Evolutionary conservation across 2,329 filamentous ascomycete genomes (phyloP), one percentile per base, ranked within the genome.

Genomic region (Fusarium solani-melongenae): DNA sequence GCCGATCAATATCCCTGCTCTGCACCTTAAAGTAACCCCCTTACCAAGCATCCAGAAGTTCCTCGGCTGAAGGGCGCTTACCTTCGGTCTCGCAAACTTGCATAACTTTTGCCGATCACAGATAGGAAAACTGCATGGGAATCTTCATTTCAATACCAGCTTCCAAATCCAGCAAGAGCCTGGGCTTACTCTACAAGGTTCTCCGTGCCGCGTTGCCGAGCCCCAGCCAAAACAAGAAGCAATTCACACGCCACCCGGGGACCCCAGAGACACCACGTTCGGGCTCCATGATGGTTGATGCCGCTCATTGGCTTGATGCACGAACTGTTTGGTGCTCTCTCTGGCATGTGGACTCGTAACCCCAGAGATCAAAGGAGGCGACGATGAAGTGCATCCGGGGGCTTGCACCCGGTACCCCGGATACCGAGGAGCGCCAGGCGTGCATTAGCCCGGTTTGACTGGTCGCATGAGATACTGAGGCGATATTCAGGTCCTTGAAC

Each of bases 401-500:
- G 46, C 9, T 22, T 55, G 51, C 53, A 59, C 56, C 59, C 24
- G 34, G 27, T 73, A 71, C 70, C 70, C 70, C 70, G 49, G 56
- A 29, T 20, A n/a, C 24, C 56, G 20, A 20, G 38, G 20, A 31
- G 56, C 34, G 62, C 24, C 31, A 53, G 17, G 22, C 56, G 17
- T 71, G 70, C 46, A 53, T 53, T 53, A 53, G 46, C 29, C 17
- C 29, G 17, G 46, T 11, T 53, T 53, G 46, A 53, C 46, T 53
- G 27, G 27, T 53, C 24, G 46, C 46, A 53, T 33, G 46, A 58
- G 70, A 72, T 72, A 72, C 69, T n/a, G 9, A 24, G 31, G 27
- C 17, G 29, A 20, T 53, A 11, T n/a, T 31, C 29, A 55, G 51
- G 27, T 53, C 2, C 10, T 9, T 31, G 46, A 12, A 31, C 17